Conservation (phyloP, 192 early-diverging fungal genomes). For the Coemansia asiatica region DNA sequence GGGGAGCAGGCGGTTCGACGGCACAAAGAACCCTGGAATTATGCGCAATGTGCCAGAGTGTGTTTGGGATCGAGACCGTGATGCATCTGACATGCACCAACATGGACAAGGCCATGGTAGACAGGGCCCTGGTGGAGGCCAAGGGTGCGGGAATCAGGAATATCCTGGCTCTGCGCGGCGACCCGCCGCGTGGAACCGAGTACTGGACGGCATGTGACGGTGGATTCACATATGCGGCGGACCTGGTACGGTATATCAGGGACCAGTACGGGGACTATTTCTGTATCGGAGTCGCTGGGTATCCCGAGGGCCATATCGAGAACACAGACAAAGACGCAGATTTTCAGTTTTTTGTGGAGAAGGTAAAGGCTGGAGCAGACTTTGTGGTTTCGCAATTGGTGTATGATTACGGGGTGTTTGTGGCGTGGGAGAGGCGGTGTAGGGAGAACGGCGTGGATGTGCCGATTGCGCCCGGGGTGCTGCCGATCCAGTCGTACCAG, state of each 20-base stretch:
- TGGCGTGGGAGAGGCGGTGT: conserved; percentile 74
- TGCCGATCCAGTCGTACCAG: conserved; percentile 92
- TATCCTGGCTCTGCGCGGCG: conserved; percentile 93
- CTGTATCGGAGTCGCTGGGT: conserved; percentile 95
- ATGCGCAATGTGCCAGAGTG: conserved; percentile 78
- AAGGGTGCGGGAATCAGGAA: conserved; percentile 88
- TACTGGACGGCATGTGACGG: conserved; percentile 69
- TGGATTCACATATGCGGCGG: conserved; percentile 80
- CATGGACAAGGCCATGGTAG: conserved; percentile 87
- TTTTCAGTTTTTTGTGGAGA: conserved; percentile 75
- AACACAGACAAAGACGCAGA: conserved; percentile 61
- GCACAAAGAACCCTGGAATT: conserved; percentile 91
- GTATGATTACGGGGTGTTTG: conserved; percentile 79
- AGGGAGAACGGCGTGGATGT: conserved; percentile 70
- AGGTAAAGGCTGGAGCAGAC: conserved; percentile 91
- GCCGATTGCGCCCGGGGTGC: conserved; percentile 88
- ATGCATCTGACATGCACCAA: conserved; percentile 99
- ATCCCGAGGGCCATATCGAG: conserved; percentile 76
- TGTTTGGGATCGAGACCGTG: conserved; percentile 86
- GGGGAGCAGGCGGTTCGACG: conserved; percentile 92
- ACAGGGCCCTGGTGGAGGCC: conserved; percentile 77
- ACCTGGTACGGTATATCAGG: conserved; percentile 90
- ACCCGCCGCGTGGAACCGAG: conserved; percentile 80
- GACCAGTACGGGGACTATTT: conserved; percentile 87
- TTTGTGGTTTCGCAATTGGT: conserved; percentile 95